These are phyloP conservation scores for Fonsecaea pedrosoi DNA, from an alignment of 2,329 filamentous ascomycete genomes.

Conservation along the genomic window DNA sequence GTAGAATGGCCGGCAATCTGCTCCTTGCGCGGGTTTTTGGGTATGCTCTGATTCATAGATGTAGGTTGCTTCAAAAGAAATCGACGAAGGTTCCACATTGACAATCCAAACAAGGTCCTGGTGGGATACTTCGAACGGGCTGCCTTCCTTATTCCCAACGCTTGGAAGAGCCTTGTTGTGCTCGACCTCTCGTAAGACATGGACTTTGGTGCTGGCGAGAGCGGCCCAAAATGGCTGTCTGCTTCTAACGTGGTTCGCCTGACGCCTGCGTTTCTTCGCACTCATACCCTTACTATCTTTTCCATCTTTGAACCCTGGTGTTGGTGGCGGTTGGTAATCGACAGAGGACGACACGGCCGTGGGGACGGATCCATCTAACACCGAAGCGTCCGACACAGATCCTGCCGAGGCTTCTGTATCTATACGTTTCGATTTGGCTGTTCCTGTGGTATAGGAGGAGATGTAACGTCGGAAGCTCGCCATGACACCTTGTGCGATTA, in stretches of 20 bases:
- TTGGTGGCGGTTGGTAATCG: constrained; percentile 57
- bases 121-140: constrained; percentile 44
- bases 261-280: constrained; percentile 84
- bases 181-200: constrained; percentile 89
- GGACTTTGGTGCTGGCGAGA: constrained; percentile 93
- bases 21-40: constrained; percentile 38
- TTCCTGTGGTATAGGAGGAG: constrained; percentile 51
- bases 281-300: constrained; percentile 64
- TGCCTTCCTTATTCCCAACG: constrained; percentile 31
- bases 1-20: constrained; percentile 65
- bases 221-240: constrained; percentile 94
- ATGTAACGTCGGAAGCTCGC: constrained; percentile 56
- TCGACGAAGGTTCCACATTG: constrained; percentile 54
- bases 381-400: constrained; percentile 51
- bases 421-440: constrained; percentile 50
- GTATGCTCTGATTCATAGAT: constrained; percentile 43
- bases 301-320: constrained; percentile 59
- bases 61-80: constrained; percentile 56
- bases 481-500: constrained; percentile 56
- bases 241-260: constrained; percentile 87
- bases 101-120: constrained; percentile 57
- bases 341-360: constrained; percentile 50
- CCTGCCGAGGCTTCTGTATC: constrained; percentile 56
- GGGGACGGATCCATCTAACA: constrained; percentile 50
- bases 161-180: constrained; percentile 64